A percentile compares a stretch with the other conserved stretches of the same genome.
Evolutionary conservation across 2,329 filamentous ascomycete species (phyloP).

Genomic region (Scleromitrula shiraiana): DNA sequence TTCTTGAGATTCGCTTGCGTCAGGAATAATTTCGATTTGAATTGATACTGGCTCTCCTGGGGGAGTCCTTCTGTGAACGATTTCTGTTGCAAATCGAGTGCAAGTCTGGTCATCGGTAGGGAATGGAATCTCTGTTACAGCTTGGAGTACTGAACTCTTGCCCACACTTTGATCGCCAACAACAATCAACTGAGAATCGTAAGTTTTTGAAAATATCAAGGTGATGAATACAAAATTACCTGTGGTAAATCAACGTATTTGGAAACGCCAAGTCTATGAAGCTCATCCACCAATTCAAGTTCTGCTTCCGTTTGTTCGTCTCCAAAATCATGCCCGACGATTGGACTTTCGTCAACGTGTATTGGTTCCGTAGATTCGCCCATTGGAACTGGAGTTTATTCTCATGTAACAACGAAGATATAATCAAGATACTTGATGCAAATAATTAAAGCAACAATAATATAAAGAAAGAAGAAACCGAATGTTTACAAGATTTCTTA

Average conservation of each 20-base stretch:
- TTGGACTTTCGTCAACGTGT: background rate
- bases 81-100: slow-evolving; percentile 38
- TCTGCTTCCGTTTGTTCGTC: slow-evolving; percentile 14
- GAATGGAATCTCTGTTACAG: slow-evolving; percentile 32
- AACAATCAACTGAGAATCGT: slow-evolving; percentile 27
- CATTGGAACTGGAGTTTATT: no score
- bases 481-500: no score
- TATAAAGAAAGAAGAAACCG: no score
- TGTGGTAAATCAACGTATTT: slow-evolving; percentile 16
- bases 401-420: no score
- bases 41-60: slow-evolving; percentile 6
- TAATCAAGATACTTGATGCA: background rate
- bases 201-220: background rate
- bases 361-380: background rate
- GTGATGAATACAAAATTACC: slow-evolving; percentile 1
- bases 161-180: slow-evolving; percentile 36
- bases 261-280: slow-evolving; percentile 14
- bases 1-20: slow-evolving; percentile 6
- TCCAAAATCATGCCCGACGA: slow-evolving; percentile 11
- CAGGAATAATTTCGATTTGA: slow-evolving; percentile 1
- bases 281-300: slow-evolving; percentile 16
- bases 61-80: slow-evolving; percentile 29
- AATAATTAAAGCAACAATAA: no score
- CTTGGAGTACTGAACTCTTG: slow-evolving; percentile 30
- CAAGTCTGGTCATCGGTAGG: slow-evolving; percentile 33